Evolutionary conservation across 2,329 filamentous ascomycete genomes (phyloP), one percentile per base, ranked within the genome.

Genomic region (Neofusicoccum ribis): DNA sequence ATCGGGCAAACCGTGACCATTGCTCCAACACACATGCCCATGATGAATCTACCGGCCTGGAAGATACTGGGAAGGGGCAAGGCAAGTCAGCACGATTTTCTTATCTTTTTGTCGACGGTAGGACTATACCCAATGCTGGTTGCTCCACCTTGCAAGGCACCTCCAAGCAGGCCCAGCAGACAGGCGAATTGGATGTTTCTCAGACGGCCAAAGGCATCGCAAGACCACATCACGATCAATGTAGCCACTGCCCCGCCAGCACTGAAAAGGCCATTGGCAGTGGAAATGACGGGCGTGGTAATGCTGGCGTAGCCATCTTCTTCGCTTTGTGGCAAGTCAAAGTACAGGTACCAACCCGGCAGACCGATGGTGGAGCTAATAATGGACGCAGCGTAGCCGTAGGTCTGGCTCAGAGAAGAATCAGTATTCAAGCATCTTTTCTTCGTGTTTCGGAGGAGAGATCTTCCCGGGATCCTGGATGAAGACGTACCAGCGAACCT

Each of bases 351-450:
- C 81, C 82, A 85, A 67, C 82, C 82, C 3, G 82, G 81, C 63
- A 85, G 82, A 8, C 83, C 83, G 61, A 85, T 84, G 15, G 82
- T 85, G 64, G 80, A 82, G 44, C 78, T 76, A 43, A 85, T 84
- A 43, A 84, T 79, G 1, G 82, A 83, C 8, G 82, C 77, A 61
- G 78, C 80, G 68, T 84, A 84, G 23, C 83, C 82, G 67, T 84
- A 84, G 2, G 83, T 84, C 69, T 69, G 3, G 17, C 34, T 17
- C 50, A 15, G 27, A 52, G 44, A 20, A 23, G 14, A 63, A 41
- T 41, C 15, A 49, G 59, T 36, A 60, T 27, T 11, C 23, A 14
- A 43, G 14, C 3, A 7, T 34, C 12, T 7, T 20, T 34, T 46
- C 20, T 34, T 20, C 14, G n/a, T n/a, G 17, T 20, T 23, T 9